Evolutionary conservation across 306 rosid genomes (phyloP).

Genomic region (Cicer arietinum): DNA sequence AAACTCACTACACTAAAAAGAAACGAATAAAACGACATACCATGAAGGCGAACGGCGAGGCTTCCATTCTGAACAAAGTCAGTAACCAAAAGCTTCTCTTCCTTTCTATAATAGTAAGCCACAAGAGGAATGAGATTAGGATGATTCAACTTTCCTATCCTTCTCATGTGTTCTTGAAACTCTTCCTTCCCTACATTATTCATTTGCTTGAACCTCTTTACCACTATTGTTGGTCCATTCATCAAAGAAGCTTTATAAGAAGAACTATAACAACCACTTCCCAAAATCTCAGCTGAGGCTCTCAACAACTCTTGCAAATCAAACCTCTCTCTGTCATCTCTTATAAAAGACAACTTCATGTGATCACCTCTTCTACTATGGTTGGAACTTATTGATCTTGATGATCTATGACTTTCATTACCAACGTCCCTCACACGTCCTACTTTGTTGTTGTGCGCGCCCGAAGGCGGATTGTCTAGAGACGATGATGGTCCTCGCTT

Average conservation of each 20-base stretch:
- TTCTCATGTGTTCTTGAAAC: constrained; percentile 85
- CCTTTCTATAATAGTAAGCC: constrained; percentile 86
- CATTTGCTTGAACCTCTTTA: constrained; percentile 91
- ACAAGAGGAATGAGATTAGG: constrained; percentile 84
- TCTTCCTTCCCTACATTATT: constrained; percentile 85
- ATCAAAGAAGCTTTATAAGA: constrained; percentile 81
- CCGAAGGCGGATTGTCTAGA: constrained; percentile 52
- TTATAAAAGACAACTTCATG: constrained; percentile 64
- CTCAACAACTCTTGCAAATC: constrained; percentile 80
- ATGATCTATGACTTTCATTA: constrained; percentile 36
- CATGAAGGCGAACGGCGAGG: constrained; percentile 81
- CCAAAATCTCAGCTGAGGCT: constrained; percentile 91
- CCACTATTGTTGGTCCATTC: constrained; percentile 72
- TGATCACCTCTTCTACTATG: constrained; percentile 55
- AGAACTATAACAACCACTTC: constrained; percentile 83
- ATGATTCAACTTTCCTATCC: constrained; percentile 73
- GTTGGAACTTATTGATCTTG: constrained; percentile 34
- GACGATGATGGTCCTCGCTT: background rate
- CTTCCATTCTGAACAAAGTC: constrained; percentile 65
- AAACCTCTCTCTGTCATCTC: constrained; percentile 67
- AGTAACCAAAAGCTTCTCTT: constrained; percentile 83
- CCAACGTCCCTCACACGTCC: constrained; percentile 16
- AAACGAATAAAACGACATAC: constrained; percentile 42
- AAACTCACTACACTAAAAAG: background rate
- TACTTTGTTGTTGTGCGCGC: background rate